Evolutionary conservation across 169 alveolate species (phyloP).

Genomic region (Miamiensis avidus): DNA sequence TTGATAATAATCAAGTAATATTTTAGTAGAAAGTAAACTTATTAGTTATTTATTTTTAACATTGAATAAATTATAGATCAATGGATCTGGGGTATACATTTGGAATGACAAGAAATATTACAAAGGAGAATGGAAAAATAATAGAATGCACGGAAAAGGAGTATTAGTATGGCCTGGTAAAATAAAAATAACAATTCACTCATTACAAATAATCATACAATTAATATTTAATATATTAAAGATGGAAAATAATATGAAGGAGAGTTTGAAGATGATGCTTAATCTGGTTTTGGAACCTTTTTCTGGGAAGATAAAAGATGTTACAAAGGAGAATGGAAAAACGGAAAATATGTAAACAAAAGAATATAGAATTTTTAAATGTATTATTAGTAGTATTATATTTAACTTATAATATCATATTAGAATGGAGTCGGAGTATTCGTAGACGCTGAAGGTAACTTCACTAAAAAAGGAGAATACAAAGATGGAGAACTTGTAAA

Average conservation of each 20-base stretch:
- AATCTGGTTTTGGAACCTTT: conserved; percentile 27
- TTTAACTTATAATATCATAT: conserved; percentile 39
- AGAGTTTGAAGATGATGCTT: conserved; percentile 21
- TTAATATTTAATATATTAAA: background rate
- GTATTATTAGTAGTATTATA: no score
- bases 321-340: conserved; percentile 40
- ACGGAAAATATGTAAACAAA: conserved; percentile 43
- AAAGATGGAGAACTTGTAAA: background rate
- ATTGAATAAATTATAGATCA: background rate
- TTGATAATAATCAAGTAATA: conserved; percentile 43
- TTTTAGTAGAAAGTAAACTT: no score
- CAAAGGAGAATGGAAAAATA: conserved; percentile 63
- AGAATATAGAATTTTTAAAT: background rate
- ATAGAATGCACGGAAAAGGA: conserved; percentile 71
- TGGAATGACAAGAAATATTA: conserved; percentile 64
- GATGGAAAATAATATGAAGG: conserved; percentile 31
- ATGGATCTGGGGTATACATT: conserved; percentile 56
- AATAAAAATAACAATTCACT: no score
- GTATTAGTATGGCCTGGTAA: conserved; percentile 56
- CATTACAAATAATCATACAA: background rate
- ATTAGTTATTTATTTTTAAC: background rate
- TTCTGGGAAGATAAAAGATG: background rate
- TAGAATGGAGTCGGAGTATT: background rate
- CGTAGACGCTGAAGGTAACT: conserved; percentile 17
- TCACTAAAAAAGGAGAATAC: conserved; percentile 2